These are phyloP conservation scores for Aspergillus luchuensis DNA, from an alignment of 2,329 filamentous ascomycete species.

Conservation along the genomic window DNA sequence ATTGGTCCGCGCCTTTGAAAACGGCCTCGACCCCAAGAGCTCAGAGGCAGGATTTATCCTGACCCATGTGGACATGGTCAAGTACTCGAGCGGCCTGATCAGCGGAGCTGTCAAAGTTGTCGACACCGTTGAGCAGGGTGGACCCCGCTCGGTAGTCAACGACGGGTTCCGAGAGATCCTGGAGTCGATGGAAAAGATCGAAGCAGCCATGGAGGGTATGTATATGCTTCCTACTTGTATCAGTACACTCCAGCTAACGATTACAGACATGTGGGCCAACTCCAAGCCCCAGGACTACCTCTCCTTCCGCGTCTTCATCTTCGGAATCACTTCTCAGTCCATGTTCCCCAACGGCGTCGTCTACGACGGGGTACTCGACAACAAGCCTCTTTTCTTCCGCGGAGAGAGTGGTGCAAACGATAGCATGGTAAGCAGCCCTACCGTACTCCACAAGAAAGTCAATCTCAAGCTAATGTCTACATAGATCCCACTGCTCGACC, in stretches of 20 bases:
- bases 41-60: slow-evolving; percentile 96
- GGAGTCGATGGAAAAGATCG: slow-evolving; percentile 67
- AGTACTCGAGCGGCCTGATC: slow-evolving; percentile 77
- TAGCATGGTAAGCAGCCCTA: slow-evolving; percentile 61
- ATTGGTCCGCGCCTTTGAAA: slow-evolving; percentile 87
- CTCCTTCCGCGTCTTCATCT: slow-evolving; percentile 93
- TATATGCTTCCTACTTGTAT: not conserved
- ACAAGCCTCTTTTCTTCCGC: slow-evolving; percentile 75
- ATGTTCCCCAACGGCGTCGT: slow-evolving; percentile 94
- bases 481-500: slow-evolving; percentile 80
- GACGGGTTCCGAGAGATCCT: slow-evolving; percentile 64
- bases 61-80: slow-evolving; percentile 94
- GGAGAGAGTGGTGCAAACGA: slow-evolving; percentile 95
- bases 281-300: slow-evolving; percentile 83
- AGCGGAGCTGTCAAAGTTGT: slow-evolving; percentile 70
- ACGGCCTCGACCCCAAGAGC: slow-evolving; percentile 79
- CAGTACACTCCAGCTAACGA: not conserved
- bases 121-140: slow-evolving; percentile 53
- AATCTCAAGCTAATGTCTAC: not conserved
- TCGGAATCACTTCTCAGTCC: slow-evolving; percentile 87
- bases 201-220: slow-evolving; percentile 74
- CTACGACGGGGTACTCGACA: slow-evolving; percentile 78
- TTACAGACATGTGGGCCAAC: slow-evolving; percentile 79
- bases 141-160: slow-evolving; percentile 63
- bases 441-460: too few relatives aligned